A percentile compares a stretch with the other conserved stretches of the same genome.
Evolutionary conservation across 805 yeast species (phyloP).

Genomic region (Candida vartiovaarae): DNA sequence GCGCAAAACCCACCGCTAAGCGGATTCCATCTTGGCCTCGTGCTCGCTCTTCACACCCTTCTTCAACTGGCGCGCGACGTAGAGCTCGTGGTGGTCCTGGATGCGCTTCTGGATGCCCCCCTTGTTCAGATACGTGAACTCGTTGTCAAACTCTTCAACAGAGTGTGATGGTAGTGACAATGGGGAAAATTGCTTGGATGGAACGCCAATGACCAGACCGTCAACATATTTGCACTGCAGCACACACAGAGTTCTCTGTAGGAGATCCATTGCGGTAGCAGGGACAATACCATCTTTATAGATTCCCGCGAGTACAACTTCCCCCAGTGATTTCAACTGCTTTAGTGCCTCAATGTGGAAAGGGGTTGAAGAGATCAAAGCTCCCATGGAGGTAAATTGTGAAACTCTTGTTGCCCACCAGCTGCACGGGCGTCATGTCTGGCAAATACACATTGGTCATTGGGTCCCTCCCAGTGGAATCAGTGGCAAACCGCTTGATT

Average conservation of each 20-base stretch:
- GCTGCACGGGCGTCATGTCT: conserved; percentile 19
- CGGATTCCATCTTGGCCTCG: conserved; percentile 27
- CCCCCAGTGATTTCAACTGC: conserved; percentile 32
- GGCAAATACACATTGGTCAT: conserved; percentile 40
- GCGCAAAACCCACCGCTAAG: too few species aligned
- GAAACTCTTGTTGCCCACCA: conserved; percentile 13
- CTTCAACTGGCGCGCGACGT: conserved; percentile 78
- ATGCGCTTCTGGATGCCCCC: conserved; percentile 73
- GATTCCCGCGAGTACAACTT: conserved; percentile 58
- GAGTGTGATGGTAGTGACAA: conserved; percentile 4
- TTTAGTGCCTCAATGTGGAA: conserved; percentile 79
- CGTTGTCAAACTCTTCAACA: conserved; percentile 39
- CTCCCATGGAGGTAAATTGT: conserved; percentile 68
- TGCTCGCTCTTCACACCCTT: conserved; percentile 75
- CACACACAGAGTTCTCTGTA: conserved; percentile 82
- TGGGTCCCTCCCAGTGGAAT: conserved; percentile 46
- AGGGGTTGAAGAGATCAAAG: conserved; percentile 90
- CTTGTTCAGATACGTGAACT: conserved; percentile 59
- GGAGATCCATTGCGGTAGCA: conserved; percentile 74
- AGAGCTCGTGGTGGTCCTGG: conserved; percentile 54
- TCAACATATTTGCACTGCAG: conserved; percentile 83
- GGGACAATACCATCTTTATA: conserved; percentile 59
- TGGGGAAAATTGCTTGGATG: background rate
- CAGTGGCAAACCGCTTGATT: conserved; percentile 49
- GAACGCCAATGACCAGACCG: conserved; percentile 49